A percentile compares a stretch with the other conserved stretches of the same genome.
Conservation (phyloP, 192 early-diverging fungal genomes). For the Allomyces arbusculus region DNA sequence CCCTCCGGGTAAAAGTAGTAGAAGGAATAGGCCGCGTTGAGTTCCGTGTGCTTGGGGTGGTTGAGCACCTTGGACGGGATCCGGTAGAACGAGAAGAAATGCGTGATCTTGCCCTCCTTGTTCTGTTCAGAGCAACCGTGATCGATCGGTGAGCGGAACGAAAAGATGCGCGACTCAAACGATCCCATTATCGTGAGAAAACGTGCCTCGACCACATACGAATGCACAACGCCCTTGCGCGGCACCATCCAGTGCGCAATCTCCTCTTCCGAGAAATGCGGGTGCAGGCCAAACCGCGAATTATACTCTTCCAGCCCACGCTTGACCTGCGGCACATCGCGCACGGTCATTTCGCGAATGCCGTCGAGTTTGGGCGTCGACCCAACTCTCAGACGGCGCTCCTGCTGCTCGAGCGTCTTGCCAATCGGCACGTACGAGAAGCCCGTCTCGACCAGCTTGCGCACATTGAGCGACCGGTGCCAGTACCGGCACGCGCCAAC, state of each 20-base stretch:
- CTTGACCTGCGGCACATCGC: slow-evolving; percentile 55
- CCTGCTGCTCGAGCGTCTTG: slow-evolving; percentile 31
- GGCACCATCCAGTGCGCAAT: slow-evolving; percentile 81
- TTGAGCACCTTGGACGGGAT: slow-evolving; percentile 81
- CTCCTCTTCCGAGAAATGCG: slow-evolving; percentile 63
- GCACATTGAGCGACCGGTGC: slow-evolving; percentile 83
- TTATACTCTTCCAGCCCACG: slow-evolving; percentile 57
- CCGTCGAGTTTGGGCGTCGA: slow-evolving; percentile 28
- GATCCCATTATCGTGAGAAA: slow-evolving; percentile 2
- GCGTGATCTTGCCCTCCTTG: slow-evolving; percentile 42
- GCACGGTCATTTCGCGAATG: slow-evolving; percentile 53
- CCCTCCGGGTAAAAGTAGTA: slow-evolving; percentile 54
- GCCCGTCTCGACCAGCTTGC: slow-evolving; percentile 79
- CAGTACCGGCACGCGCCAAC: slow-evolving; percentile 66
- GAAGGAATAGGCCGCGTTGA: slow-evolving; percentile 87
- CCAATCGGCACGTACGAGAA: slow-evolving; percentile 66
- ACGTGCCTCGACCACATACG: slow-evolving; percentile 73
- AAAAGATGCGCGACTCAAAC: background rate
- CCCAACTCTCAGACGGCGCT: background rate
- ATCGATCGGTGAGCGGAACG: slow-evolving; percentile 3
- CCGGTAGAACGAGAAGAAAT: slow-evolving; percentile 89
- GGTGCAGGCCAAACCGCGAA: slow-evolving; percentile 40
- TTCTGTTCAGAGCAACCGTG: slow-evolving; percentile 8
- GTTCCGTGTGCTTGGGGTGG: slow-evolving; percentile 34
- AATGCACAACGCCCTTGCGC: slow-evolving; percentile 64